Base-by-base conservation (phyloP, 2,329 filamentous ascomycete genomes). In the Rugonectria rugulosa region DNA sequence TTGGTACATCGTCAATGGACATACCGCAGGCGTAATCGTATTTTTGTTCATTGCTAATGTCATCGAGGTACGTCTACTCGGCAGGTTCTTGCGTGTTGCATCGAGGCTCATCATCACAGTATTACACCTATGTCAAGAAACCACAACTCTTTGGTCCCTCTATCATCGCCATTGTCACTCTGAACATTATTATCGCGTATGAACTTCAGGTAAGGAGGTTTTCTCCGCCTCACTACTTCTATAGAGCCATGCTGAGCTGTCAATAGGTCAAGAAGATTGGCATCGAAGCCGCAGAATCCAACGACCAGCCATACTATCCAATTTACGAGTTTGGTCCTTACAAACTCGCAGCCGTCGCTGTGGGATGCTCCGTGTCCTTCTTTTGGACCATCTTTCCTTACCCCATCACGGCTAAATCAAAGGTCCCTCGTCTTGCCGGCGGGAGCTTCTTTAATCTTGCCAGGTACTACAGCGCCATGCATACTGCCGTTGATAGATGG, bases 361-460 rank as follows among this genome's bases (percentile, higher is more conserved):
- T 56, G 4, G 56, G 56, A 15, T 56, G 56, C 9, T 31, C 47
- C 12, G 52, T 48, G 14, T 56, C 56, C 10, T 56, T 59, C 38
- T 56, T 59, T 26, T 59, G 56, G 56, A 55, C 53, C 37, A 42
- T 59, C 11, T 56, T 59, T 37, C 56, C 56, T 5, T 59, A 52
- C 15, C 56, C 56, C 20, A 56, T 59, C 7, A 59, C 56, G 8
- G 56, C 52, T 20, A 52, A 52, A 37, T 56, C 56, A 37, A 52
- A 56, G 23, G 52, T 59, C 5, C 56, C 52, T 10, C 38, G 37
- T 9, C 52, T 56, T n/a, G 47, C 47, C 15, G 47, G 52, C 15
- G 24, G 21, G 6, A 44, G 41, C n/a, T 41, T 59, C 17, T 59
- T 56, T 6, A 52, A 56, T 23, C 47, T 59, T 9, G 56, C 56